Evolutionary conservation across 2,329 filamentous ascomycete genomes (phyloP), one percentile per base, ranked within the genome.

Genomic region (Epichloe bromicola): DNA sequence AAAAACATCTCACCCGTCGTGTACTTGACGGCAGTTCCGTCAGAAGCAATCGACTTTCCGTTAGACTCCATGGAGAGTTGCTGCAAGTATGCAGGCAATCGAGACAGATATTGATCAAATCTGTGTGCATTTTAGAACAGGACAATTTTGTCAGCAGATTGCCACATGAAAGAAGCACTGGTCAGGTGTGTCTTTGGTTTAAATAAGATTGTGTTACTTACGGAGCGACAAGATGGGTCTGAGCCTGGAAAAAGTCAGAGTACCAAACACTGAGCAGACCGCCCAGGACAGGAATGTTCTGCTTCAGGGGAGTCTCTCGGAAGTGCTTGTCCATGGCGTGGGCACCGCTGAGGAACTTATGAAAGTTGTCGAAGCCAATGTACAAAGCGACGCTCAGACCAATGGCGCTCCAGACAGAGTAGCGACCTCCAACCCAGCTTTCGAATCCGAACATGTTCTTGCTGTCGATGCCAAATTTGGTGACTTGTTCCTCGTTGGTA

Each of bases 391-490:
- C 90, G 57, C 88, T 95, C 56, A 98, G 76, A 60, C 93, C 93
- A 65, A 98, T 98, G 68, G 93, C 93, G 60, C 89, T 95, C 93
- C 93, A 98, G 59, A 98, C 93, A 54, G 89, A 95, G 80, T 98
- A 98, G 54, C 93, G 86, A 52, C 93, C 93, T 67, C 93, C 93
- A 49, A 97, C 91, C 93, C 93, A 98, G 72, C 87, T 94, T 71
- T 91, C 90, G 67, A 98, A 98, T 62, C 89, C 90, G 65, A 98
- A 98, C 93, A 98, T 98, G 79, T 97, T 98, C 79, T 91, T 91
- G 72, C 83, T 85, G 74, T 97, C 91, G 64, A 98, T 98, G 58
- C 93, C 93, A 63, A 98, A 98, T 78, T 97, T 97, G 72, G 86
- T 89, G 55, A 98, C 93, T 74, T 97, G 91, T 50, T 75, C 68